These are phyloP conservation scores for Sequoiadendron giganteum DNA, from an alignment of 75 land plant species.

Conservation along the genomic window DNA sequence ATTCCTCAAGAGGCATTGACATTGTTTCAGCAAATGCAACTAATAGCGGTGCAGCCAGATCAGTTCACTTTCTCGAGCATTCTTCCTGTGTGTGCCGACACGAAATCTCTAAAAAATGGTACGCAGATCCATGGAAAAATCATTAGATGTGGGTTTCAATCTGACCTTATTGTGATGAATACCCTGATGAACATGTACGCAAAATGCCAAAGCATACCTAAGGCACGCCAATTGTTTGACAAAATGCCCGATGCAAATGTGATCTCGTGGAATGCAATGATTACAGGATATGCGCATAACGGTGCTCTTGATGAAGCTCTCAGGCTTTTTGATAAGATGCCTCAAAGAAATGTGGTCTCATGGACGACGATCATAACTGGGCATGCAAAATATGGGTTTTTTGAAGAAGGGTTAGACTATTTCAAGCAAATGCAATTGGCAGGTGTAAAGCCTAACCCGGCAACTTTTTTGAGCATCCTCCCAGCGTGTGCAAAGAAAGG, in stretches of 20 bases:
- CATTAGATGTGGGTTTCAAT: constrained; percentile 4
- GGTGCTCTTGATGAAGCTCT: constrained; percentile 14
- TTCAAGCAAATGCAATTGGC: constrained; percentile 10
- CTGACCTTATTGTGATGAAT: constrained; percentile 6
- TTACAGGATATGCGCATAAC: constrained; percentile 10
- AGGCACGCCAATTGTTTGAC: constrained; percentile 18
- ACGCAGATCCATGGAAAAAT: constrained; percentile 9
- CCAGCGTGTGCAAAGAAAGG: constrained; percentile 15
- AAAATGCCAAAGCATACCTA: constrained; percentile 13
- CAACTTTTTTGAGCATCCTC: constrained; percentile 16
- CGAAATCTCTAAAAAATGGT: constrained; percentile 11
- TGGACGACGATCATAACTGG: constrained; percentile 21
- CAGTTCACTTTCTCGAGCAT: constrained; percentile 11
- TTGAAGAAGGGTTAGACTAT: not conserved
- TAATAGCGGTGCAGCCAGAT: not conserved
- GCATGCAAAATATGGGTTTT: constrained; percentile 12
- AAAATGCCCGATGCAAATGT: not conserved
- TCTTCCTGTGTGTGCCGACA: constrained; percentile 12
- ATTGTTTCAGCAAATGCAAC: constrained; percentile 18
- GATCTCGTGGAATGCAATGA: constrained; percentile 19
- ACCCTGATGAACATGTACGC: constrained; percentile 28
- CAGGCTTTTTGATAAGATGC: constrained; percentile 15
- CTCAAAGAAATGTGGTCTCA: constrained; percentile 3
- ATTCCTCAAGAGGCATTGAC: not conserved
- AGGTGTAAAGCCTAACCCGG: constrained; percentile 6